A percentile compares a stretch with the other conserved stretches of the same genome.
These are phyloP conservation scores for Puccinia sorghi DNA, from an alignment of 1,284 basidiomycete genomes.

Conservation along the genomic window DNA sequence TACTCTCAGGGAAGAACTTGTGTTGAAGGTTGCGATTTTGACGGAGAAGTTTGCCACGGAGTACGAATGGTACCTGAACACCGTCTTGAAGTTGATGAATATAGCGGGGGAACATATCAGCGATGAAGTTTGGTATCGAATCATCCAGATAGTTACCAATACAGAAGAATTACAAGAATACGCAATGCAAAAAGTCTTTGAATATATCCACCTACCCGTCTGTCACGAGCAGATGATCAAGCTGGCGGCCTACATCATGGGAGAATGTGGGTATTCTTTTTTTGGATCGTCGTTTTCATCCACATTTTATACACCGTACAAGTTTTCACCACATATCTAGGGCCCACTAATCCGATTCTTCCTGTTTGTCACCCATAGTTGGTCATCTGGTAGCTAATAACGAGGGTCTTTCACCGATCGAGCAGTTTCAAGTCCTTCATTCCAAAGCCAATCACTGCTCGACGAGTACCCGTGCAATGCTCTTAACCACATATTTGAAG, in stretches of 20 bases:
- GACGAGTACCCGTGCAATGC: slow-evolving; percentile 83
- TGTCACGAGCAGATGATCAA: slow-evolving; percentile 97
- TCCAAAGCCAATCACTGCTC: slow-evolving; percentile 94
- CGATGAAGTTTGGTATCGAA: slow-evolving; percentile 98
- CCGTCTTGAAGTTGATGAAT: slow-evolving; percentile 89
- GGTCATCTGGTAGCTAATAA: slow-evolving; percentile 97
- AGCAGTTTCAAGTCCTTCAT: slow-evolving; percentile 92
- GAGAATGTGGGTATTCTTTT: slow-evolving; percentile 64
- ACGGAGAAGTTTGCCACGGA: slow-evolving; percentile 94
- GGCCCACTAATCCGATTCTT: background rate
- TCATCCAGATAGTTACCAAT: slow-evolving; percentile 97
- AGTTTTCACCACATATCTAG: background rate
- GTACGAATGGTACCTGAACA: slow-evolving; percentile 79
- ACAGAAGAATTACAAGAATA: slow-evolving; percentile 87
- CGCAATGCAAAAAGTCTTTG: slow-evolving; percentile 89
- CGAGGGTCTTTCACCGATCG: slow-evolving; percentile 83
- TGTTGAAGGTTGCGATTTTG: slow-evolving; percentile 94
- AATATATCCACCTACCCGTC: slow-evolving; percentile 81
- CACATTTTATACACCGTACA: background rate
- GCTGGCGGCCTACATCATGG: slow-evolving; percentile 94
- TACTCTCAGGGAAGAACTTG: slow-evolving; percentile 94
- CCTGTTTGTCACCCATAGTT: slow-evolving; percentile 48
- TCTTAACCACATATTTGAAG: slow-evolving; percentile 97
- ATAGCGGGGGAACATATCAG: slow-evolving; percentile 97
- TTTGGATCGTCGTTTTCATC: background rate